Base-by-base conservation (phyloP, 2,329 filamentous ascomycete genomes). In the Fusarium albidum region DNA sequence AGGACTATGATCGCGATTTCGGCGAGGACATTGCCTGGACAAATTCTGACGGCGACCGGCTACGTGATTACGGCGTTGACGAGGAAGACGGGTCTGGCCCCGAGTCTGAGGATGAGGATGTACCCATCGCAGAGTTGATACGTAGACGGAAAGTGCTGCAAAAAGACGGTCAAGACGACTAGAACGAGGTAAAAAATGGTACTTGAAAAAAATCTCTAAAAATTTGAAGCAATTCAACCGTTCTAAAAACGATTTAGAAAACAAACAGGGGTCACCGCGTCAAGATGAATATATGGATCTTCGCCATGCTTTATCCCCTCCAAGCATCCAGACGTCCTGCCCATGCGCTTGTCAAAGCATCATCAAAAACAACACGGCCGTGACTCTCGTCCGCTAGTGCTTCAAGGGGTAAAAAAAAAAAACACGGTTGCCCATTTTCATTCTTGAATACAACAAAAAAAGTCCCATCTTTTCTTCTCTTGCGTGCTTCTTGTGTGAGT, bases 11-110 rank as follows among this genome's bases (percentile, higher is more conserved):
- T 7, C 61, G 54, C 3, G 64, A 67, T 4, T 67, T 66, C 10
- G 47, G 61, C 59, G 63, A 62, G 4, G 60, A 62, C 65, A 80
- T 81, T 34, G 82, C 77, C 6, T 95, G 90, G 90, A 84, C 80
- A 0, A 94, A 93, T 61, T 80, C 84, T 0, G 90, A 94, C 45
- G 91, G 90, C 2, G 89, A 94, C 67, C 78, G 85, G 28, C 73
- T 95, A 42, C 79, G 82, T 34, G 91, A 95, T 65, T 95, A 87
- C 67, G 91, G 91, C 2, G 90, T 95, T 0, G 91, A 94, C 63
- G 89, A 92, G 65, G 88, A 90, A 12, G 82, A 81, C 1, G 88
- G 92, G 50, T 55, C 51, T 2, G 67, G 67, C 21, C 51, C 51
- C 10, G 59, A 58, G 13, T 50, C 45, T 10, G 55, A 73, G 8